Evolutionary conservation across 2,329 filamentous ascomycete species (phyloP).

Genomic region (Pseudogymnoascus sp.): DNA sequence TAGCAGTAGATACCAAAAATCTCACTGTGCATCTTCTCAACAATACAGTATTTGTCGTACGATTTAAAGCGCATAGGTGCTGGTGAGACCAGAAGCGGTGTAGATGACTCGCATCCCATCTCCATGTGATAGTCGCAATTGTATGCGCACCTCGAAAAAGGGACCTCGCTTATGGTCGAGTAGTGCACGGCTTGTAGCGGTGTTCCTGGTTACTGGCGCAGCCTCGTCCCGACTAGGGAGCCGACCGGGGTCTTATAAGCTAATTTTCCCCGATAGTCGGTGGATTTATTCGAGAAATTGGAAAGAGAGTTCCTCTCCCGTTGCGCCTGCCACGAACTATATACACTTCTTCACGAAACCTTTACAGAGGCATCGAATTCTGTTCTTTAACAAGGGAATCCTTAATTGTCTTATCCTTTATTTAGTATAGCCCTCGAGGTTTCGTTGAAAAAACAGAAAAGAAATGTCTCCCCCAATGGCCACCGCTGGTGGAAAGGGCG

Average conservation of each 20-base stretch:
- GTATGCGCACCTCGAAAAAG: not conserved
- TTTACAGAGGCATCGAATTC: not conserved
- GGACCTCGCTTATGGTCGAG: not conserved
- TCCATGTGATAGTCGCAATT: not conserved
- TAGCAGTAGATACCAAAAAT: not conserved
- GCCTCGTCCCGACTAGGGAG: not conserved
- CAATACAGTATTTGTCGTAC: not conserved
- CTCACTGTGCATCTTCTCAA: conserved; percentile 1
- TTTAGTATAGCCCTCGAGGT: not conserved
- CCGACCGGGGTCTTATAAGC: not conserved
- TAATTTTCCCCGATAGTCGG: conserved; percentile 6
- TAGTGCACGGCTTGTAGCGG: not conserved
- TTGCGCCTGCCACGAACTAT: not conserved
- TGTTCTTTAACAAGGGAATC: not conserved
- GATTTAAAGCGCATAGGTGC: not conserved
- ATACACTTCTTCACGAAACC: not conserved
- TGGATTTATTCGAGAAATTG: conserved; percentile 8
- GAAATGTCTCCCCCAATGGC: conserved; percentile 15
- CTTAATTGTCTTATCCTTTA: conserved; percentile 9
- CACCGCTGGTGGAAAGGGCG: conserved; percentile 42
- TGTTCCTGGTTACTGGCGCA: conserved; percentile 6
- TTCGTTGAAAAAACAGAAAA: conserved; percentile 2
- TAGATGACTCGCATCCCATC: not conserved
- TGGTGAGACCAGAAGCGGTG: not conserved
- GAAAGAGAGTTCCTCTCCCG: not conserved